Evolutionary conservation across 2,329 filamentous ascomycete genomes (phyloP).

Genomic region (Xylaria sp.): DNA sequence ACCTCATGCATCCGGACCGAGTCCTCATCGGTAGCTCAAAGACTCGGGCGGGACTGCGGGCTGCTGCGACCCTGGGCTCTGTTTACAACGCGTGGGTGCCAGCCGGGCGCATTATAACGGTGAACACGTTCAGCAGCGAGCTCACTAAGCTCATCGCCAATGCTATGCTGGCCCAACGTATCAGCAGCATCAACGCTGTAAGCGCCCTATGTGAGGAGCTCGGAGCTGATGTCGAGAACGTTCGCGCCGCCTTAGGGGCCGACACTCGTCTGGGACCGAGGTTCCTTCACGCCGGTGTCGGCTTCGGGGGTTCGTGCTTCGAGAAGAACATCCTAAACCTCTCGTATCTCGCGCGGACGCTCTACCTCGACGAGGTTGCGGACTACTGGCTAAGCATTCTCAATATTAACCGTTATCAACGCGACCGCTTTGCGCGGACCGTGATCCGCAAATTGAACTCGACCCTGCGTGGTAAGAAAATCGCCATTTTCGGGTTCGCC

Average conservation of each 20-base stretch:
- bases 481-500: constrained; percentile 71
- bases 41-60: constrained; percentile 60
- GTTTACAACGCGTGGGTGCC: constrained; percentile 74
- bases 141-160: constrained; percentile 78
- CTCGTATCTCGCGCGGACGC: constrained; percentile 69
- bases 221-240: constrained; percentile 71
- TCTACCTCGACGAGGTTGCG: constrained; percentile 70
- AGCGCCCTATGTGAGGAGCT: constrained; percentile 74
- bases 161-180: constrained; percentile 76
- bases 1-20: constrained; percentile 70
- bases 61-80: constrained; percentile 63
- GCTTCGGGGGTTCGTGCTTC: constrained; percentile 80
- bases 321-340: constrained; percentile 76
- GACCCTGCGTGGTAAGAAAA: constrained; percentile 69
- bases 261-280: constrained; percentile 71
- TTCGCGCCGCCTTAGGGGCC: constrained; percentile 67
- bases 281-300: constrained; percentile 72
- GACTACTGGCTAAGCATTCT: constrained; percentile 75
- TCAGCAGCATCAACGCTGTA: constrained; percentile 77
- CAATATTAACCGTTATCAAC: constrained; percentile 74
- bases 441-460: constrained; percentile 69
- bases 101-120: constrained; percentile 65
- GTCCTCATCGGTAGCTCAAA: constrained; percentile 72
- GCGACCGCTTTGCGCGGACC: constrained; percentile 65
- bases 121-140: constrained; percentile 70